Base-by-base conservation (phyloP, 176 grass and related monocot species). In the Triticum dicoccoides region DNA sequence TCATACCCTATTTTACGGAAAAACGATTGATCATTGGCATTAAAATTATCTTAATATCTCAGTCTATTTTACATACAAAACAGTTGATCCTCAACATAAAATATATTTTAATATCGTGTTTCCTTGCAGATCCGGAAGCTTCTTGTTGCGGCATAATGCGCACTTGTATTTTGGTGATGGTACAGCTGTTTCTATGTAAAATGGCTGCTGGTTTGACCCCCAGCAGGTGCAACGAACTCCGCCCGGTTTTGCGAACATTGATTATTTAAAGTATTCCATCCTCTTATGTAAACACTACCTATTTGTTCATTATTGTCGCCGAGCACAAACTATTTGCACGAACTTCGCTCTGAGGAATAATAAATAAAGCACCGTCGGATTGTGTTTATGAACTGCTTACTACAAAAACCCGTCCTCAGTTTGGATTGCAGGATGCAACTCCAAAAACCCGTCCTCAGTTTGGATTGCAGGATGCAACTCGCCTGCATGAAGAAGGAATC, bases 111-210 rank as follows among this genome's bases (percentile, higher is more conserved):
- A 79, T 54, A 44, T 41, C 11, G 65, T 58, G 3, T 65, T 47
- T 47, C 35, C 20, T 65, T 79, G 72, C 85, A 91, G 93, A 95
- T 95, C 86, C 91, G 93, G 80, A 95, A 90, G 81, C 77, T 86
- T 87, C 90, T 95, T 82, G 88, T 56, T 17, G 80, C 49, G 70
- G 90, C 90, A 29, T 95, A 85, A 95, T 79, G 20, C 5, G 25
- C 15, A 5, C 20, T 62, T 84, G 65, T 68, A 79, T 82, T 68
- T 73, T 54, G 6, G 56, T 42, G 34, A 64, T 82, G 65, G 86
- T 88, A 85, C 24, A 81, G 82, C 82, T 88, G 65, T 79, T 82
- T 77, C 70, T 72, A 65, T 85, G 78, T 85, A 91, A 54, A 54
- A 73, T 85, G 34, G 82, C 27, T 88, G 78, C 78, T 1, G 64